phyloP scores from a whole-genome alignment of 805 yeast species.

The Kodamaea laetipori region DNA sequence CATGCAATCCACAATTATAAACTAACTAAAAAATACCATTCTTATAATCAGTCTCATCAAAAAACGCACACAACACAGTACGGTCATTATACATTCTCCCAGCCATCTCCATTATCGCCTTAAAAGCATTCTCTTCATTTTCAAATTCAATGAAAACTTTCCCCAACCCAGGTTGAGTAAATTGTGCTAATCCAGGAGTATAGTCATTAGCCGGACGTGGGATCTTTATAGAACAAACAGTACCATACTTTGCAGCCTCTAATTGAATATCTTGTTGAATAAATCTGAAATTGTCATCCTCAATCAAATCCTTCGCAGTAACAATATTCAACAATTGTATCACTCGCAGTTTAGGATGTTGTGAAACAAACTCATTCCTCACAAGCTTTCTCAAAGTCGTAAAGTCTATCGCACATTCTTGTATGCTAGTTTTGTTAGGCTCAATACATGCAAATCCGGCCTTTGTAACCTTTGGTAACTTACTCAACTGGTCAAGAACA shows the following conservation, averaged over 20 bases:
- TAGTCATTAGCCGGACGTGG: slow-evolving; percentile 61
- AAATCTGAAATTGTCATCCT: slow-evolving; percentile 49
- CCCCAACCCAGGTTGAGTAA: slow-evolving; percentile 62
- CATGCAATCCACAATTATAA: too few species aligned
- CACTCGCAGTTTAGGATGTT: slow-evolving; percentile 50
- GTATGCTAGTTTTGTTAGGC: slow-evolving; percentile 35
- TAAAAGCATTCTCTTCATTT: slow-evolving; percentile 48
- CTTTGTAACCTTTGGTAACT: slow-evolving; percentile 20
- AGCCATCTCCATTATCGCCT: slow-evolving; percentile 60
- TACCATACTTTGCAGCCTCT: slow-evolving; percentile 55
- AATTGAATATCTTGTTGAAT: slow-evolving; percentile 52
- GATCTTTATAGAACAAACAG: slow-evolving; percentile 54
- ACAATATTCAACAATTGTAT: slow-evolving; percentile 68
- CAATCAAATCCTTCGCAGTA: slow-evolving; percentile 62
- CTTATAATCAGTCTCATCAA: slow-evolving; percentile 61
- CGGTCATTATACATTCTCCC: slow-evolving; percentile 72
- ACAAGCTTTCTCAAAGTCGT: slow-evolving; percentile 41
- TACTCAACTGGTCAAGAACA: slow-evolving; percentile 18
- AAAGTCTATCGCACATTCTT: slow-evolving; percentile 39
- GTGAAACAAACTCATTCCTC: slow-evolving; percentile 35
- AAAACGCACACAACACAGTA: slow-evolving; percentile 63
- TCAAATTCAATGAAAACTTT: slow-evolving; percentile 69
- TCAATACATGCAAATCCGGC: slow-evolving; percentile 39
- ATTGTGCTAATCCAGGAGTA: slow-evolving; percentile 42
- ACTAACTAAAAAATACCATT: slow-evolving; percentile 28